Conservation (phyloP, 2,329 filamentous ascomycete species). For the Botrytis cinerea region DNA sequence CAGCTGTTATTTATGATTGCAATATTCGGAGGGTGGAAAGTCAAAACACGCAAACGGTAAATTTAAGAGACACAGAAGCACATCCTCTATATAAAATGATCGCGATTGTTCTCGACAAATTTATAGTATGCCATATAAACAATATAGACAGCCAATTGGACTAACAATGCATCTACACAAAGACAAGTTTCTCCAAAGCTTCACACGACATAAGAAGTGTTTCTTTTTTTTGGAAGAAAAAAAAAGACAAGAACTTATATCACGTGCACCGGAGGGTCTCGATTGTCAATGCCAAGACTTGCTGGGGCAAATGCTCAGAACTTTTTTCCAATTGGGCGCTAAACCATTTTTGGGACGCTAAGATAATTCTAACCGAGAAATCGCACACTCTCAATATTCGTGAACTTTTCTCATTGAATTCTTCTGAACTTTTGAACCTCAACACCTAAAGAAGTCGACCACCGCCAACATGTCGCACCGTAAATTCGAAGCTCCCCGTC, state of each 20-base stretch:
- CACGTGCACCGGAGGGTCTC: neutral
- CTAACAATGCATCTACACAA: neutral
- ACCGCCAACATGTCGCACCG: slow-evolving; percentile 35
- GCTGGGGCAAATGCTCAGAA: neutral
- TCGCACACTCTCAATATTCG: slow-evolving; percentile 22
- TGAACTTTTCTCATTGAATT: slow-evolving; percentile 15
- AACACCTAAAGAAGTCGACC: slow-evolving; percentile 25
- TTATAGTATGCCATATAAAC: neutral
- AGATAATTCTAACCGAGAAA: slow-evolving; percentile 16
- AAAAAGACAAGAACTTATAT: neutral
- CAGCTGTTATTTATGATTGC: neutral
- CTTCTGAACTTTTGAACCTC: slow-evolving; percentile 25
- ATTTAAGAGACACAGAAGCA: neutral
- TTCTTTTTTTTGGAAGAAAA: neutral
- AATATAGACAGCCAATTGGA: neutral
- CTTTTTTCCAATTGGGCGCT: neutral
- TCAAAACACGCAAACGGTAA: neutral
- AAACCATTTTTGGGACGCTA: neutral
- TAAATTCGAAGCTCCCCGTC: slow-evolving; percentile 70
- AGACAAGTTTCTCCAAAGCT: neutral
- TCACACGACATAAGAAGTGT: neutral
- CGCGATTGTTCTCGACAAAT: too few species aligned
- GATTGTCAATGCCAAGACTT: neutral
- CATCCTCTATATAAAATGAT: neutral
- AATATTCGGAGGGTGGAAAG: neutral